These are phyloP conservation scores for Agaricus sinodeliciosus DNA, from an alignment of 768 basidiomycete genomes.

Conservation along the genomic window DNA sequence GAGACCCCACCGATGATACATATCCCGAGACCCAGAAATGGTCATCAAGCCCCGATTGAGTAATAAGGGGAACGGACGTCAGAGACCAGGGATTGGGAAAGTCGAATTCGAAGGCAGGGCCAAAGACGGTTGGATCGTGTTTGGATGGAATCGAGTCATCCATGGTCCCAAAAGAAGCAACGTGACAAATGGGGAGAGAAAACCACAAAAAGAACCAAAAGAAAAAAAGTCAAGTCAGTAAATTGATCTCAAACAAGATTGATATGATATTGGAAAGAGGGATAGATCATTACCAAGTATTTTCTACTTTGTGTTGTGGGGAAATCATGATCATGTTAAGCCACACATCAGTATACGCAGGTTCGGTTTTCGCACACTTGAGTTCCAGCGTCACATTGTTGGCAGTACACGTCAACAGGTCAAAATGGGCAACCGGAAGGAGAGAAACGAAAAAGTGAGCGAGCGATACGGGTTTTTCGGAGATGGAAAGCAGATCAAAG, in stretches of 20 bases:
- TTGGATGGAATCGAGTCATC: background rate
- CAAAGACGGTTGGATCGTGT: background rate
- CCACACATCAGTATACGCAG: too few relatives aligned
- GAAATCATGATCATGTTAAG: background rate
- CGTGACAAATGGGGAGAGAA: background rate
- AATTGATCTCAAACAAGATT: slow-evolving; percentile 6
- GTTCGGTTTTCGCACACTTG: background rate
- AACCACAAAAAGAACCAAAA: background rate
- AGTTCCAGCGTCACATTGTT: background rate
- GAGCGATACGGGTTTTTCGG: slow-evolving; percentile 4
- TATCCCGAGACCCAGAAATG: background rate
- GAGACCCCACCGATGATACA: background rate
- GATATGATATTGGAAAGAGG: too few relatives aligned
- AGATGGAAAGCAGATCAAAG: background rate
- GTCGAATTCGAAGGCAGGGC: background rate
- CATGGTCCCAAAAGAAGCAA: too few relatives aligned
- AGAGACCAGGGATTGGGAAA: background rate
- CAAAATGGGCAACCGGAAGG: background rate
- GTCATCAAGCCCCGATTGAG: slow-evolving; percentile 4
- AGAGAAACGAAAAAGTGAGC: background rate
- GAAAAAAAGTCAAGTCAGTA: slow-evolving; percentile 2
- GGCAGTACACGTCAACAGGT: background rate
- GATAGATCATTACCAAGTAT: slow-evolving; percentile 31
- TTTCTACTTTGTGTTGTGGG: slow-evolving; percentile 23
- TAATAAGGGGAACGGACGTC: background rate